Percentiles rank a stretch among this genome's conserved stretches.
Conservation (phyloP, 352 stramenopile species). For the Globisporangium middletonii region DNA sequence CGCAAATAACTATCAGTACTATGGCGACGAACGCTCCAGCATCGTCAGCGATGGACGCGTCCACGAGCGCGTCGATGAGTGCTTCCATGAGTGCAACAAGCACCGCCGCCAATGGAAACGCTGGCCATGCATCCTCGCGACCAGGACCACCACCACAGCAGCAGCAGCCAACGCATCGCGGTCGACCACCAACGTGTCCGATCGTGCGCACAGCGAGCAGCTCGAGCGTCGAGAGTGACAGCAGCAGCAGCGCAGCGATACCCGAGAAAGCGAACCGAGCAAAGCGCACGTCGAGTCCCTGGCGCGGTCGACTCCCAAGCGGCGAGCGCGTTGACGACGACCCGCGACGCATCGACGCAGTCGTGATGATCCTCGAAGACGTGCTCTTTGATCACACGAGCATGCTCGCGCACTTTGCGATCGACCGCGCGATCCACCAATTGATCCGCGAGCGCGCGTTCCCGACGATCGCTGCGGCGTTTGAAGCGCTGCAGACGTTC, state of each 20-base stretch:
- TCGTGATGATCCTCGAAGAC: slow-evolving; percentile 85
- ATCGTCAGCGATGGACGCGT: no score
- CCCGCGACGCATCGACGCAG: slow-evolving; percentile 59
- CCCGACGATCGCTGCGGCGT: slow-evolving; percentile 49
- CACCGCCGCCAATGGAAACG: no score
- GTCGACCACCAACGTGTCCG: no score
- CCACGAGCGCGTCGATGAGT: no score
- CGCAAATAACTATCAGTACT: no score
- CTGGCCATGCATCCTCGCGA: no score
- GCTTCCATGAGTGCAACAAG: no score
- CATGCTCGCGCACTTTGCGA: slow-evolving; percentile 72
- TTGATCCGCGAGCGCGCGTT: slow-evolving; percentile 68
- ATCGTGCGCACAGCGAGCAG: background rate
- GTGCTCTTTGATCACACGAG: slow-evolving; percentile 83
- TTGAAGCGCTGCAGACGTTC: slow-evolving; percentile 73
- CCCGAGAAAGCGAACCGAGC: slow-evolving; percentile 2
- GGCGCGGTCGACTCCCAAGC: slow-evolving; percentile 24
- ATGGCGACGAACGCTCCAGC: no score
- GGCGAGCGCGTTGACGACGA: slow-evolving; percentile 29
- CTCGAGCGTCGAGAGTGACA: slow-evolving; percentile 1
- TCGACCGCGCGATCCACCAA: slow-evolving; percentile 71
- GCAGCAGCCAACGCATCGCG: no score
- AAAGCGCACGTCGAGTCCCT: background rate
- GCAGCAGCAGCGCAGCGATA: background rate
- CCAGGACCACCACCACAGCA: no score